Conservation (phyloP, 2,329 filamentous ascomycete species). For the Neocatenulostroma microsporum region DNA sequence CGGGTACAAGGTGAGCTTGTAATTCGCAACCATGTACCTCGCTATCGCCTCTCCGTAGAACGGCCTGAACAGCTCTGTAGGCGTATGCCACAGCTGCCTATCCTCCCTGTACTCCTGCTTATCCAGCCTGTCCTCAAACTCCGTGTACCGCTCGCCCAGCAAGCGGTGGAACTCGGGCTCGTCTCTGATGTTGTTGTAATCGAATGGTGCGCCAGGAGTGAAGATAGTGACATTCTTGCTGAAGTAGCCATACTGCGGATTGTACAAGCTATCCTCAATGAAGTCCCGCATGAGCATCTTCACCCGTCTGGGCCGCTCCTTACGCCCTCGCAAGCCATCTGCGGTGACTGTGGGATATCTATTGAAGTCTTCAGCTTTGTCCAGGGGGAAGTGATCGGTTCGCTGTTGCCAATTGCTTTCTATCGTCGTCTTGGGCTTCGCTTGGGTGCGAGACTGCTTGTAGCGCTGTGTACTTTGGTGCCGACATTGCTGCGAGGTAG, state of each 20-base stretch:
- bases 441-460: slow-evolving; percentile 10
- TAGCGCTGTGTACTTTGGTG: slow-evolving; percentile 11
- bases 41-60: slow-evolving; percentile 97
- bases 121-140: slow-evolving; percentile 86
- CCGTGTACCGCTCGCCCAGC: slow-evolving; percentile 71
- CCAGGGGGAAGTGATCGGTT: slow-evolving; percentile 62
- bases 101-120: slow-evolving; percentile 61
- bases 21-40: slow-evolving; percentile 92
- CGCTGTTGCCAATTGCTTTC: slow-evolving; percentile 83
- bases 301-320: slow-evolving; percentile 71
- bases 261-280: slow-evolving; percentile 65
- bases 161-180: slow-evolving; percentile 75
- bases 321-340: slow-evolving; percentile 63
- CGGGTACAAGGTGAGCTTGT: slow-evolving; percentile 86
- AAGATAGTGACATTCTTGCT: slow-evolving; percentile 52
- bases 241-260: slow-evolving; percentile 27
- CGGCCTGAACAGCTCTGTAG: slow-evolving; percentile 91
- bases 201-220: slow-evolving; percentile 80
- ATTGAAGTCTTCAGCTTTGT: slow-evolving; percentile 72
- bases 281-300: slow-evolving; percentile 99
- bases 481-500: slow-evolving; percentile 28
- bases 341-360: slow-evolving; percentile 78
- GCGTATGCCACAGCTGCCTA: slow-evolving; percentile 95
- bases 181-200: slow-evolving; percentile 73
- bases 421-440: slow-evolving; percentile 35